Percentiles rank a stretch among this genome's conserved stretches.
Evolutionary conservation across 179 eudicot genomes (phyloP).

Genomic region (Gypsophila paniculata): DNA sequence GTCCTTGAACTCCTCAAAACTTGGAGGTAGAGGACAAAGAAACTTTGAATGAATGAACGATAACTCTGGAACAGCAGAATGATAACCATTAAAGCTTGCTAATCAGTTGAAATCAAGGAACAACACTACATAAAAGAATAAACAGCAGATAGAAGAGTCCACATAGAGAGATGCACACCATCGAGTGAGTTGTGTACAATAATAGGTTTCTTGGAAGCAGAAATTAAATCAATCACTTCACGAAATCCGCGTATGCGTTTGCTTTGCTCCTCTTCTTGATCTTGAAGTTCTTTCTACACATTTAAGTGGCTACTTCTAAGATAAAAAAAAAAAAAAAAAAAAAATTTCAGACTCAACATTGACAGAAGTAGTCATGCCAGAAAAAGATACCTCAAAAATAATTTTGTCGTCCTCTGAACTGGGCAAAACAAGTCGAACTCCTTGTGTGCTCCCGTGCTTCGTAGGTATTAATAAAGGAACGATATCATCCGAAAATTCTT

Average conservation of each 20-base stretch:
- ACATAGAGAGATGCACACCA: conserved; percentile 52
- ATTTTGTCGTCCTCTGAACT: conserved; percentile 68
- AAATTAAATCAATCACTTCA: conserved; percentile 87
- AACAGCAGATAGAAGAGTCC: conserved; percentile 1
- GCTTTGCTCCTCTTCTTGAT: conserved; percentile 58
- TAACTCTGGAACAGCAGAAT: conserved; percentile 53
- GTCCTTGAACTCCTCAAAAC: conserved; percentile 56
- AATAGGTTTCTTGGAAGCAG: conserved; percentile 83
- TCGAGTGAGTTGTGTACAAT: conserved; percentile 75
- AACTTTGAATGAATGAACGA: conserved; percentile 76
- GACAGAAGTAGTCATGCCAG: background rate
- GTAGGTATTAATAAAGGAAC: conserved; percentile 61
- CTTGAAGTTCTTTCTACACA: conserved; percentile 56
- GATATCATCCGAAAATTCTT: conserved; percentile 51
- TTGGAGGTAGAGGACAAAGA: conserved; percentile 65
- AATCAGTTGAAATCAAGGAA: conserved; percentile 14
- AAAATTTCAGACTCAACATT: background rate
- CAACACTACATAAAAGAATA: background rate
- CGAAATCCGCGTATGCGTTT: conserved; percentile 76
- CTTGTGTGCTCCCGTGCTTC: conserved; percentile 62
- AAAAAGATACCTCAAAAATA: conserved; percentile 51
- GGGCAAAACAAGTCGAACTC: conserved; percentile 68
- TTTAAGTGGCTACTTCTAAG: conserved; percentile 9
- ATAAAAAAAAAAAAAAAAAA: too few relatives aligned
- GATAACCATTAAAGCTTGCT: background rate